Evolutionary conservation across 2,329 filamentous ascomycete species (phyloP).

Genomic region (Chrysoporthe austroafricana): DNA sequence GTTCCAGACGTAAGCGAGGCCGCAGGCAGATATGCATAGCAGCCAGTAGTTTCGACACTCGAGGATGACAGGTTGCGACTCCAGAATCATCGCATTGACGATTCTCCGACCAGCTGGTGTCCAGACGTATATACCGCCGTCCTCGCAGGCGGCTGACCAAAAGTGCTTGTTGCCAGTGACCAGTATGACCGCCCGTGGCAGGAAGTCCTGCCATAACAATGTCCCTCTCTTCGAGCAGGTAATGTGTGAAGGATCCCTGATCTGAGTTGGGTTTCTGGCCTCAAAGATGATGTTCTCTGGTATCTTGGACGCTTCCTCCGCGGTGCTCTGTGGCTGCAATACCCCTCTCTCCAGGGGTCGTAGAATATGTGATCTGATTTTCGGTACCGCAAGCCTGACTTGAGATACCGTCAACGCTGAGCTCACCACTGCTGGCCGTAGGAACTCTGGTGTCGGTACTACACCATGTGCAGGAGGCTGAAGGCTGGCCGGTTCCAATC

Average conservation of each 20-base stretch:
- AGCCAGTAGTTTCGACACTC: slow-evolving; percentile 90
- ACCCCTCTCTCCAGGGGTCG: slow-evolving; percentile 75
- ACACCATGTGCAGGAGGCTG: slow-evolving; percentile 63
- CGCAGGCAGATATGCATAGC: slow-evolving; percentile 84
- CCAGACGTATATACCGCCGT: slow-evolving; percentile 89
- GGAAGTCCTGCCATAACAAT: slow-evolving; percentile 89
- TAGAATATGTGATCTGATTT: slow-evolving; percentile 80
- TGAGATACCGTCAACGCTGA: slow-evolving; percentile 82
- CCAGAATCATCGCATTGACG: slow-evolving; percentile 81
- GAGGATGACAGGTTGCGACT: slow-evolving; percentile 91
- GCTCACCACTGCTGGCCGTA: slow-evolving; percentile 85
- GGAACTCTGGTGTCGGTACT: slow-evolving; percentile 75
- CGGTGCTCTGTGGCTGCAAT: slow-evolving; percentile 54
- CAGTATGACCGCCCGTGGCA: slow-evolving; percentile 84
- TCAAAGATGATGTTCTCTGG: slow-evolving; percentile 80
- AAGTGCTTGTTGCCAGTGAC: slow-evolving; percentile 89
- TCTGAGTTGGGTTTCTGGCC: slow-evolving; percentile 79
- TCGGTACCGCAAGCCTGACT: slow-evolving; percentile 83
- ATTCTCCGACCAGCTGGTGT: slow-evolving; percentile 87
- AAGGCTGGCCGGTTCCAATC: slow-evolving; percentile 74
- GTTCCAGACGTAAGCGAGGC: slow-evolving; percentile 93
- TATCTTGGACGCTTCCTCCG: slow-evolving; percentile 65
- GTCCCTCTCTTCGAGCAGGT: slow-evolving; percentile 80
- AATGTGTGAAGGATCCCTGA: slow-evolving; percentile 81
- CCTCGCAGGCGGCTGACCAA: slow-evolving; percentile 92